Evolutionary conservation across 1,139 yeast species (phyloP).

Genomic region (Suhomyces coccinellae): DNA sequence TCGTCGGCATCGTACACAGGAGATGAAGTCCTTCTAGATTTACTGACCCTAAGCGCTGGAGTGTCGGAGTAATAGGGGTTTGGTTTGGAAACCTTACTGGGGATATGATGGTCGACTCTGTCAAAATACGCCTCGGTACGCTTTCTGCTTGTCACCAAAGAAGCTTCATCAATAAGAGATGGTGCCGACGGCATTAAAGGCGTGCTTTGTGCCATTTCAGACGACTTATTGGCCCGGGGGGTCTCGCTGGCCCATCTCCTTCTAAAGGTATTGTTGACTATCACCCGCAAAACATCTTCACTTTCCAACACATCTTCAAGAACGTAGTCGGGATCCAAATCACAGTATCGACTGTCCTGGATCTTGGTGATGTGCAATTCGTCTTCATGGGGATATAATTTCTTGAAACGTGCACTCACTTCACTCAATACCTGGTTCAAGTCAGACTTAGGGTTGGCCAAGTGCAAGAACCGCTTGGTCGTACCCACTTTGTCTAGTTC

Average conservation of each 20-base stretch:
- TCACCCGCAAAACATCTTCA: constrained; percentile 56
- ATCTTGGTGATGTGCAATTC: constrained; percentile 53
- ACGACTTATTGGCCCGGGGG: constrained; percentile 7
- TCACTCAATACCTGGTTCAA: constrained; percentile 52
- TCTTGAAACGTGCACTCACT: constrained; percentile 50
- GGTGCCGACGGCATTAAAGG: constrained; percentile 16
- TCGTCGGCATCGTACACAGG: constrained; percentile 17
- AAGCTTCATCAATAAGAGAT: constrained; percentile 14
- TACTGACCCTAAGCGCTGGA: constrained; percentile 12
- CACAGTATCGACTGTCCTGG: constrained; percentile 67
- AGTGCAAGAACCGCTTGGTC: constrained; percentile 51
- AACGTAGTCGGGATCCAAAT: constrained; percentile 71
- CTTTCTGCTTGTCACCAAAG: constrained; percentile 20
- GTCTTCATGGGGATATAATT: constrained; percentile 63
- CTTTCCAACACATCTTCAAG: constrained; percentile 62
- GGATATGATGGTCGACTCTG: constrained; percentile 27
- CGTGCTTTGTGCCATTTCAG: constrained; percentile 14
- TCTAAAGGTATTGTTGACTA: constrained; percentile 36
- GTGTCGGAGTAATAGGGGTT: constrained; percentile 5
- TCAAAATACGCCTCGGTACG: constrained; percentile 31
- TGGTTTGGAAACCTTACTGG: constrained; percentile 20
- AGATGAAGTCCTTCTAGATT: constrained; percentile 8
- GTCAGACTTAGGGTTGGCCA: constrained; percentile 49
- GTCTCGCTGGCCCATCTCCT: constrained; percentile 5
- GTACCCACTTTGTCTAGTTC: constrained; percentile 14